These are phyloP conservation scores for Adansonia madagascariensis DNA, from an alignment of 441 rosid genomes.

Conservation along the genomic window DNA sequence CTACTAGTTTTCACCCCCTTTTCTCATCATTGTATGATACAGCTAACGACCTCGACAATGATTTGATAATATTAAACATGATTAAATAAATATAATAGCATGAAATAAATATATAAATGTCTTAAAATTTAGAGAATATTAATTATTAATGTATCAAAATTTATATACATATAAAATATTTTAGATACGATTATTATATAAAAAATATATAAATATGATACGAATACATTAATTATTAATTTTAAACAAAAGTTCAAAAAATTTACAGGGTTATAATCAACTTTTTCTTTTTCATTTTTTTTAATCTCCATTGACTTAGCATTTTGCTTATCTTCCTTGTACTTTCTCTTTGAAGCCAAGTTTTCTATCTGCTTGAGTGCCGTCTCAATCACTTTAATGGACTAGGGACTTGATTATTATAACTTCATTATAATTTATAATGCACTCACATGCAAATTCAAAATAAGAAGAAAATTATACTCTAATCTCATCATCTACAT, in stretches of 20 bases:
- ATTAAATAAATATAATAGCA: too few relatives aligned
- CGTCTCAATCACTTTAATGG: conserved; percentile 24
- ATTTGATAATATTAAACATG: too few relatives aligned
- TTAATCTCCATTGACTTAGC: background rate
- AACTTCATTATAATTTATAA: background rate
- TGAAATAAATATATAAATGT: too few relatives aligned
- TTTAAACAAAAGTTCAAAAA: too few relatives aligned
- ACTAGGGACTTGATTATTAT: background rate
- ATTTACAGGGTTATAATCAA: background rate
- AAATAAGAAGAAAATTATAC: conserved; percentile 34
- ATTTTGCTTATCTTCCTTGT: background rate
- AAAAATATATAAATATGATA: too few relatives aligned
- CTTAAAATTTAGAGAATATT: too few relatives aligned
- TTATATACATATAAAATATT: too few relatives aligned
- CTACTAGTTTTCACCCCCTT: background rate
- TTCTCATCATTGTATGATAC: background rate
- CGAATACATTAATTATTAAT: too few relatives aligned
- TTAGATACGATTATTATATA: too few relatives aligned
- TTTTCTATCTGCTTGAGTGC: conserved; percentile 26
- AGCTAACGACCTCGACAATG: background rate
- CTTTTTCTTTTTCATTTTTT: background rate
- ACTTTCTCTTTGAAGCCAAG: too few relatives aligned
- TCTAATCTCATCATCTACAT: conserved; percentile 17
- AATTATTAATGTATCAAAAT: too few relatives aligned
- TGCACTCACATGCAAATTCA: conserved; percentile 14